Evolutionary conservation across 768 basidiomycete species (phyloP), one percentile per base, ranked within the genome.

Genomic region (Tulasnella sp.): DNA sequence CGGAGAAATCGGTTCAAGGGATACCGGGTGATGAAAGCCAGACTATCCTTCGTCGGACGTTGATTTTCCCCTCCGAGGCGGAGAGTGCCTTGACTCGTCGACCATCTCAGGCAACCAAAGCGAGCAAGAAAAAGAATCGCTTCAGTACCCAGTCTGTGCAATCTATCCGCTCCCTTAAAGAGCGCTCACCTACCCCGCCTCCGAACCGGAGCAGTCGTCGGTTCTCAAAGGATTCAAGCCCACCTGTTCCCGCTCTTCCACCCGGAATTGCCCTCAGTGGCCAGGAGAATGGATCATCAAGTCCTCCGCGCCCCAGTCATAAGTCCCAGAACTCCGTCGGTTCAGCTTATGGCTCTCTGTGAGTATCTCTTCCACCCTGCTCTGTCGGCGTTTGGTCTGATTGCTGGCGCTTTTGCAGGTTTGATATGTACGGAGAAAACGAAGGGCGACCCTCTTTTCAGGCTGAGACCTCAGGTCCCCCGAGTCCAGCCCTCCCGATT

Each of bases 151-250:
- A 82, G 25, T 88, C 87, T 34, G 82, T 88, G 15, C 84, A 86
- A 22, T 94, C 93, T 0, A 88, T 84, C 79, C 89, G 90, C 76
- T 93, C 93, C 58, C 85, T 93, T 37, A 90, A 92, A 79, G 93
- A 94, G 79, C 91, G 93, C 72, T 91, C 85, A 15, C 93, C 93
- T 14, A 94, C 93, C 9, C 93, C 93, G n/a, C 93, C 93, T 39
- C 89, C 88, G 88, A 49, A 70, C 29, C 38, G 78, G 84, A 87
- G 5, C 84, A 86, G 68, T 67, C 69, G 40, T 37, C 73, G 76
- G 15, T 38, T 78, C 37, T 79, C 73, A 25, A 74, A 72, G 42
- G 78, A 79, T 38, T 72, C 15, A 31, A 77, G 67, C 19, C 80
- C 71, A 8, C 80, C 74, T 45, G 73, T 76, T 36, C 80, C 67